Evolutionary conservation across 1,284 basidiomycete species (phyloP), one percentile per base, ranked within the genome.

Genomic region (Mixia osmundae): DNA sequence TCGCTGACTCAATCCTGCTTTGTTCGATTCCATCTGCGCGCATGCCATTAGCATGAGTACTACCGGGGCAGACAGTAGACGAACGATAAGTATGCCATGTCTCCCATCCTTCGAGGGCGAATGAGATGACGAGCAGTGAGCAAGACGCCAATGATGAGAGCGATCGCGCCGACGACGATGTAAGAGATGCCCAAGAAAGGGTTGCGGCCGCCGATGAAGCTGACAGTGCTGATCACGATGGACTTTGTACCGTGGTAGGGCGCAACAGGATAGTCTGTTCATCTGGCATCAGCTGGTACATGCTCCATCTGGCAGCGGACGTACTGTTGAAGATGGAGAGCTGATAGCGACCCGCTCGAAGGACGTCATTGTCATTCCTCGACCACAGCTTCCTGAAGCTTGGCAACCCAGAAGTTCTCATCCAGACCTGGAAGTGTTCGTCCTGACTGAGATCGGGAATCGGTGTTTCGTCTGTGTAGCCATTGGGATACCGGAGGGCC

Each of bases 351-450:
- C 85, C 91, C 32, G 69, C 64, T 8, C 52, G 48, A 65, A 99
- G 72, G 26, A 61, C 61, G 22, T 72, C 64, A 21, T 68, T 56
- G 52, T 95, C 89, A 56, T 95, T 95, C 42, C 91, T 66, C 20
- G 73, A 82, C 55, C 78, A 94, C 11, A 97, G 62, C 59, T 97
- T 95, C 28, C 80, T 73, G 60, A 99, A 97, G 1, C 87, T 94
- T 1, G 91, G 89, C 37, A 97, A 61, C 16, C 87, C 89, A 1
- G 91, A 82, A 2, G 83, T 89, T 42, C 89, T 71, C 91, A 99
- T 99, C 91, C 91, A 99, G 49, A 95, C 87, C 59, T 94, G 85
- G 63, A 99, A 95, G 53, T 85, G 87, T 57, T 97, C 80, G 54
- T 97, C 71, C 2, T 57, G 51, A 36, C 62, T 61, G 23, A 95